Evolutionary conservation across 2,329 filamentous ascomycete genomes (phyloP).

Genomic region (Lasiodiplodia hormozganensis): DNA sequence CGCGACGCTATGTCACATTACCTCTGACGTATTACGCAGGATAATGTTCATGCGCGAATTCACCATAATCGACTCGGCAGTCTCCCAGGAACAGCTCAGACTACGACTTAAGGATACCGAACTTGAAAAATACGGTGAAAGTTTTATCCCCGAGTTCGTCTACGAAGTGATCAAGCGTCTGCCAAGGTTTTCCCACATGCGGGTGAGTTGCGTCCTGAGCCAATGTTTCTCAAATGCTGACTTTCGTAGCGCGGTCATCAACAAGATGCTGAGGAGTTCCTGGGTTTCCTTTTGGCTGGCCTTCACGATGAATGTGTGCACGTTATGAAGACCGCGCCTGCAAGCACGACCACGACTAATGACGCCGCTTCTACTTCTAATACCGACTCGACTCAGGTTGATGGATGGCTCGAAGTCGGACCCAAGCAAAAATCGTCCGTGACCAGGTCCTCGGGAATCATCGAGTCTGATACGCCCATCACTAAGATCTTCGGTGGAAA

Average conservation of each 20-base stretch:
- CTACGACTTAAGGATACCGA: conserved; percentile 80
- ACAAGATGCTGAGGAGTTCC: conserved; percentile 96
- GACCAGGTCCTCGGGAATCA: conserved; percentile 82
- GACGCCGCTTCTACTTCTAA: conserved; percentile 49
- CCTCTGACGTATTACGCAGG: conserved; percentile 55
- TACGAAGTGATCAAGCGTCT: conserved; percentile 90
- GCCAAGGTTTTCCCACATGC: conserved; percentile 90
- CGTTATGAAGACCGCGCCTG: conserved; percentile 68
- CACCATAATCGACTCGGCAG: conserved; percentile 80
- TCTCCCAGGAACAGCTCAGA: conserved; percentile 74
- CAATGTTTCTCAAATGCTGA: conserved; percentile 36
- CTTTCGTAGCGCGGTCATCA: conserved; percentile 80
- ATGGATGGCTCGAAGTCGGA: conserved; percentile 93
- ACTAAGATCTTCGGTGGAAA: conserved; percentile 95
- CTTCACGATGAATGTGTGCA: conserved; percentile 90
- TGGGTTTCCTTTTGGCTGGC: conserved; percentile 90
- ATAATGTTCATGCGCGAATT: conserved; percentile 97
- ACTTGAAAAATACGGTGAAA: conserved; percentile 86
- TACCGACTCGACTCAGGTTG: conserved; percentile 54
- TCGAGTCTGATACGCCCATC: conserved; percentile 77
- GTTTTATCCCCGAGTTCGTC: conserved; percentile 92
- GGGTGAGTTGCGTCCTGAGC: conserved; percentile 61
- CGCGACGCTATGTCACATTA: not conserved
- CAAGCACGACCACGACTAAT: conserved; percentile 39
- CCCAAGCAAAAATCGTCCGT: conserved; percentile 87